Evolutionary conservation across 169 alveolate species (phyloP).

Genomic region (Cryptosporidium ubiquitum): DNA sequence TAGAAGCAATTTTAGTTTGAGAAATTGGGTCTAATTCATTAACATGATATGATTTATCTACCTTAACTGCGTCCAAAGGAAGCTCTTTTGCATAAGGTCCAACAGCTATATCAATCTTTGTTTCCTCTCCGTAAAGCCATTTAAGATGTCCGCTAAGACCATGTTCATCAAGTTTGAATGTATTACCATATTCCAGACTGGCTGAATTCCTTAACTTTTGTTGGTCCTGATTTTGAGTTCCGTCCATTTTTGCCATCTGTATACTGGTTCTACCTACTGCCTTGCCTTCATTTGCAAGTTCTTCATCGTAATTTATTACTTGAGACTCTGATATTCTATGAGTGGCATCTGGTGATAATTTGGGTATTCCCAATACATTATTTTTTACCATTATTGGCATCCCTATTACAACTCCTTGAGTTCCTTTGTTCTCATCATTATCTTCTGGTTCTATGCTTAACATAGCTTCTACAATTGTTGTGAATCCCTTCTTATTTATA

Average conservation of each 20-base stretch:
- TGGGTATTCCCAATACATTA: neutral
- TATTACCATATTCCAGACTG: slow-evolving; percentile 11
- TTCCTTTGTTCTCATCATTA: neutral
- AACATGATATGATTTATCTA: slow-evolving; percentile 51
- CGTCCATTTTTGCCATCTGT: slow-evolving; percentile 35
- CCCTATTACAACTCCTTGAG: neutral
- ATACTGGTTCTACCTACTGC: slow-evolving; percentile 60
- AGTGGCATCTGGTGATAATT: neutral
- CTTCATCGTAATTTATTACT: slow-evolving; percentile 14
- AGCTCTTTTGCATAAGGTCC: slow-evolving; percentile 57
- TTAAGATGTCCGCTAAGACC: slow-evolving; percentile 66
- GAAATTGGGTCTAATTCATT: slow-evolving; percentile 57
- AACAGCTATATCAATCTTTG: slow-evolving; percentile 46
- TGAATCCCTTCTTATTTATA: neutral
- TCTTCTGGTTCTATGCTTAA: slow-evolving; percentile 25
- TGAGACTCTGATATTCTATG: slow-evolving; percentile 42
- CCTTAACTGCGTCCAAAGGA: slow-evolving; percentile 33
- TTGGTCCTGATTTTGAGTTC: neutral
- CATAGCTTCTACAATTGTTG: slow-evolving; percentile 47
- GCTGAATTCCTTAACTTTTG: neutral
- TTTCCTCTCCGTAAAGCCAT: slow-evolving; percentile 72
- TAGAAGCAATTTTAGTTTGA: slow-evolving; percentile 32
- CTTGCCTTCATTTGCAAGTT: slow-evolving; percentile 8
- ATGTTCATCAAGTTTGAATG: slow-evolving; percentile 57
- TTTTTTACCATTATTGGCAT: neutral